These are phyloP conservation scores for Barnettozyma botsteinii DNA, from an alignment of 805 yeast genomes.

Conservation along the genomic window DNA sequence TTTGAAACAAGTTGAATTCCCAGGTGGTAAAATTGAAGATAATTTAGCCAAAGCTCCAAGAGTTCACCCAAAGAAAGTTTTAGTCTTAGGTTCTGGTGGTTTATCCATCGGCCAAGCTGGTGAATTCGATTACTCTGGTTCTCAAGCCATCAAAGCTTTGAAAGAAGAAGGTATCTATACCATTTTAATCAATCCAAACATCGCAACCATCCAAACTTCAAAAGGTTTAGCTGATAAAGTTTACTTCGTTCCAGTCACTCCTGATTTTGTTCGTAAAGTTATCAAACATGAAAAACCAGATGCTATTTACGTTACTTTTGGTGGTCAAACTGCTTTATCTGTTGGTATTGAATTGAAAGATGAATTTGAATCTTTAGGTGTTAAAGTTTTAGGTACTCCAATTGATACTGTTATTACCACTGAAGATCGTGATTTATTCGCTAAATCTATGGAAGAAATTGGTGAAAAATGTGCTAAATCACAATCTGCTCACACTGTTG, in stretches of 20 bases:
- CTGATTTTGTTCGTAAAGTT: constrained; percentile 94
- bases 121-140: constrained; percentile 97
- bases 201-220: constrained; percentile 97
- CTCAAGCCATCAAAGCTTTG: constrained; percentile 97
- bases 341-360: constrained; percentile 96
- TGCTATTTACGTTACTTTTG: constrained; percentile 94
- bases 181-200: constrained; percentile 92
- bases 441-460: constrained; percentile 91
- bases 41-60: constrained; percentile 73
- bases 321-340: constrained; percentile 96
- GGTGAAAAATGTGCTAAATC: constrained; percentile 94
- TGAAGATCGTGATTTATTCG: constrained; percentile 95
- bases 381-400: constrained; percentile 93
- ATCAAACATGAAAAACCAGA: constrained; percentile 94
- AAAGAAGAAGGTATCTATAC: constrained; percentile 98
- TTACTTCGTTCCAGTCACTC: constrained; percentile 94
- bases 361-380: constrained; percentile 88
- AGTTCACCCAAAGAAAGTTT: constrained; percentile 81
- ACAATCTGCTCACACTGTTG: constrained; percentile 71
- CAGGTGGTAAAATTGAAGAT: constrained; percentile 78
- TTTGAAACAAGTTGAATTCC: constrained; percentile 75
- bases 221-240: constrained; percentile 98
- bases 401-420: constrained; percentile 95
- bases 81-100: constrained; percentile 97
- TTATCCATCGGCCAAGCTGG: constrained; percentile 99